A percentile compares a stretch with the other conserved stretches of the same genome.
These are phyloP conservation scores for Fusarium tupiense DNA, from an alignment of 2,329 filamentous ascomycete species.

Conservation along the genomic window DNA sequence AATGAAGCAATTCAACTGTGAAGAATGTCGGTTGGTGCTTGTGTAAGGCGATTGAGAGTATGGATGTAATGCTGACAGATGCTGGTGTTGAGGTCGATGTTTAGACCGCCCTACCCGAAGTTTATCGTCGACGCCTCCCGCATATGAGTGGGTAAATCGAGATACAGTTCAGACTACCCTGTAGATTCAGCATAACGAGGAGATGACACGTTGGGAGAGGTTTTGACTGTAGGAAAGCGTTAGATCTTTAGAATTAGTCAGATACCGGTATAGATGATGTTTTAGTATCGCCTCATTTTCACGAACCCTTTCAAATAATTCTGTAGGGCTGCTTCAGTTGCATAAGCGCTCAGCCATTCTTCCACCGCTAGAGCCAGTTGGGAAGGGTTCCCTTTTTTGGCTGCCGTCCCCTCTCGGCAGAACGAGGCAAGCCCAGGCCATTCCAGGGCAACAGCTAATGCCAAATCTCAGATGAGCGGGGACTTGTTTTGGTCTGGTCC, in stretches of 20 bases:
- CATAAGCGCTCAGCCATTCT: not conserved
- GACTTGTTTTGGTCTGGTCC: conserved; percentile 2
- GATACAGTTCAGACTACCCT: not conserved
- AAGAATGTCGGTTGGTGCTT: rapidly evolving
- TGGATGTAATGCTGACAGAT: not conserved
- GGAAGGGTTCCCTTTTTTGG: not conserved
- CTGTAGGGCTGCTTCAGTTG: not conserved
- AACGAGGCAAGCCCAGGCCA: conserved; percentile 11
- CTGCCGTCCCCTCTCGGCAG: conserved; percentile 7
- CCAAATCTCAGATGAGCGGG: conserved; percentile 5
- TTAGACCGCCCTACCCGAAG: not conserved
- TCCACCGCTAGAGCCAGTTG: not conserved
- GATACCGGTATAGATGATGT: rapidly evolving
- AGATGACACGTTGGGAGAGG: no score
- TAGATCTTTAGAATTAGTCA: rapidly evolving
- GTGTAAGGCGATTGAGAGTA: rapidly evolving
- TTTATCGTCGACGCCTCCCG: not conserved
- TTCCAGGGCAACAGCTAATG: conserved; percentile 15
- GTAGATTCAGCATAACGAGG: not conserved
- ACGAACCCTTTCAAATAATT: not conserved
- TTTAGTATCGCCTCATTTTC: not conserved
- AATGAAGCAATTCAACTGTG: rapidly evolving
- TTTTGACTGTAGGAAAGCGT: no score
- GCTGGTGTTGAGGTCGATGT: not conserved
- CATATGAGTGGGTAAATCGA: not conserved